These are phyloP conservation scores for Dunaliella sp. DNA, from an alignment of 139 green algal species.

Conservation along the genomic window DNA sequence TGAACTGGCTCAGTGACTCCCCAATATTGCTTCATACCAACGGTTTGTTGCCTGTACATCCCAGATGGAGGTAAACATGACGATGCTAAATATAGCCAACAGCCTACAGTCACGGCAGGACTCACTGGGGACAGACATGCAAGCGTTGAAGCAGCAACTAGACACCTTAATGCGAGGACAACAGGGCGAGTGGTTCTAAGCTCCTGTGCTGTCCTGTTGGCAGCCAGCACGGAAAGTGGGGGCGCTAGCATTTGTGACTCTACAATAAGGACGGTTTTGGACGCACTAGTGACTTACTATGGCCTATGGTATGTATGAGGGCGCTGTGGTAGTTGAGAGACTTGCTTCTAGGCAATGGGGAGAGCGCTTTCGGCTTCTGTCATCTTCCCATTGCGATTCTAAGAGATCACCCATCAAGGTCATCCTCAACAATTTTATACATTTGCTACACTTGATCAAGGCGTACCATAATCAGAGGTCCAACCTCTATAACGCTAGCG, in stretches of 20 bases:
- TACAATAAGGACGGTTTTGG: too few relatives aligned
- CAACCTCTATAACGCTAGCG: too few relatives aligned
- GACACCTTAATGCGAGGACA: neutral
- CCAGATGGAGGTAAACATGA: conserved; percentile 8
- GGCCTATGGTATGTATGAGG: too few relatives aligned
- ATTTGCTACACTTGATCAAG: too few relatives aligned
- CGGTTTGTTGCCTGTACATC: neutral
- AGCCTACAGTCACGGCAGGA: conserved; percentile 1
- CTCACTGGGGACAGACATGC: neutral
- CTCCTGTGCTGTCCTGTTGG: neutral
- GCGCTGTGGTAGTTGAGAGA: too few relatives aligned
- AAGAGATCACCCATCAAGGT: too few relatives aligned
- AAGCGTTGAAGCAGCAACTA: neutral
- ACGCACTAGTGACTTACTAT: too few relatives aligned
- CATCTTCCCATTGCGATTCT: too few relatives aligned
- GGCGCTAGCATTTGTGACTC: too few relatives aligned
- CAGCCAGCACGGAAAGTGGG: neutral
- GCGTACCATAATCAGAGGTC: too few relatives aligned
- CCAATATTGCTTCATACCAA: neutral
- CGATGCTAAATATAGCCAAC: neutral
- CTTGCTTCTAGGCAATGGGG: neutral
- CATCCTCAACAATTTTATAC: too few relatives aligned
- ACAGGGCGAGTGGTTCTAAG: neutral
- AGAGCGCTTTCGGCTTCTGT: neutral
- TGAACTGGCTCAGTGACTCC: neutral